phyloP scores from a whole-genome alignment of 1,284 basidiomycete genomes.

The Trichosporon faecale region DNA sequence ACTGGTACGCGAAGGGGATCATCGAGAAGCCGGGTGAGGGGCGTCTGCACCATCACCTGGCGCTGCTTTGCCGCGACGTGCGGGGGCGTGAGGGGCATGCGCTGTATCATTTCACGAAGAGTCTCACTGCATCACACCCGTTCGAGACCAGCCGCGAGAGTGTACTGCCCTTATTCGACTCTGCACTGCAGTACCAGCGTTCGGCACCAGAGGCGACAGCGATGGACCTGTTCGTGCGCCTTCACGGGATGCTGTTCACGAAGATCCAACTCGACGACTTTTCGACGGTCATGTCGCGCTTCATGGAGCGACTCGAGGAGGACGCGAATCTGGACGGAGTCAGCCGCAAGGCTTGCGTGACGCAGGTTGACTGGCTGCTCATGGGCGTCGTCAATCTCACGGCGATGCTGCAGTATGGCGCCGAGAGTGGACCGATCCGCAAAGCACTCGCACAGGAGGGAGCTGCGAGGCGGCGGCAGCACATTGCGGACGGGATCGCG shows the following conservation, averaged over 20 bases:
- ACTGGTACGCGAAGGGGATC: conserved; percentile 89
- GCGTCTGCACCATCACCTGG: conserved; percentile 91
- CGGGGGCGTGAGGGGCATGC: conserved; percentile 79
- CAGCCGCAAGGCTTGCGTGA: conserved; percentile 48
- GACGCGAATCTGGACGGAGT: conserved; percentile 62
- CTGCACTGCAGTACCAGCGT: conserved; percentile 63
- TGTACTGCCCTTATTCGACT: conserved; percentile 78
- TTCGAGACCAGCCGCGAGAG: conserved; percentile 83
- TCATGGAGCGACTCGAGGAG: conserved; percentile 73
- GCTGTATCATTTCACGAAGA: conserved; percentile 93
- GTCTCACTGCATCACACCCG: conserved; percentile 84
- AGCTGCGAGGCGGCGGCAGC: conserved; percentile 42
- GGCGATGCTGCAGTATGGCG: conserved; percentile 81
- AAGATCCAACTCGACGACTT: conserved; percentile 92
- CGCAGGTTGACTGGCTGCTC: conserved; percentile 92
- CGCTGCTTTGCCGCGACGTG: conserved; percentile 74
- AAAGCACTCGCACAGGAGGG: conserved; percentile 54
- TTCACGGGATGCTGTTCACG: conserved; percentile 95
- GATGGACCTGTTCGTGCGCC: conserved; percentile 79
- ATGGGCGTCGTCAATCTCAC: conserved; percentile 84
- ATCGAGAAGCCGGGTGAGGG: conserved; percentile 86
- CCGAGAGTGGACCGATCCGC: conserved; percentile 67
- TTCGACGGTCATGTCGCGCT: conserved; percentile 69
- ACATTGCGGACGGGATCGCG: conserved; percentile 57
- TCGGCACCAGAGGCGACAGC: conserved; percentile 72